phyloP scores from a whole-genome alignment of 2,329 filamentous ascomycete species.

The Penicillium sp. region DNA sequence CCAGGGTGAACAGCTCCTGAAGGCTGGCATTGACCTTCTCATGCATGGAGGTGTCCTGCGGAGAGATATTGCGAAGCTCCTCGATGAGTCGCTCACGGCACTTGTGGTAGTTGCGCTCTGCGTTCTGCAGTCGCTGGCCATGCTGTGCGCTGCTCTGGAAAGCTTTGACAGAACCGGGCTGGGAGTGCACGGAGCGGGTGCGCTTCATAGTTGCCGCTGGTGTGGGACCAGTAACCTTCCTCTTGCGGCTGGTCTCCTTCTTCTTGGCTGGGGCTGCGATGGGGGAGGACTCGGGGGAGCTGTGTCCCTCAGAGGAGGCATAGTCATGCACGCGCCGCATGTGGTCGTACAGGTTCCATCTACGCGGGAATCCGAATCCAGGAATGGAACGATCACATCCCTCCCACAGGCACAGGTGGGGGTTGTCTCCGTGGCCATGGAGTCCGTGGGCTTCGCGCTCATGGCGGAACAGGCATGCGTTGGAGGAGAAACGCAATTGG shows the following conservation, averaged over 20 bases:
- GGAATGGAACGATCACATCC: slow-evolving; percentile 77
- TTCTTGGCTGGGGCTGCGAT: slow-evolving; percentile 33
- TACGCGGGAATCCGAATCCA: slow-evolving; percentile 85
- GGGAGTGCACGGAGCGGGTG: slow-evolving; percentile 38
- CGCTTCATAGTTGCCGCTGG: slow-evolving; percentile 41
- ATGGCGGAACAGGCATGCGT: slow-evolving; percentile 87
- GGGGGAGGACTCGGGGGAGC: slow-evolving; percentile 40
- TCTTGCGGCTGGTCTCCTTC: slow-evolving; percentile 39
- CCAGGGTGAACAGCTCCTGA: slow-evolving; percentile 42
- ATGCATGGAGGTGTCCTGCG: slow-evolving; percentile 39
- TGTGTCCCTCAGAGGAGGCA: slow-evolving; percentile 41
- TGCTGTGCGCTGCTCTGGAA: slow-evolving; percentile 32
- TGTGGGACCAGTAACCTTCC: slow-evolving; percentile 35
- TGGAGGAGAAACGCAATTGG: slow-evolving; percentile 89
- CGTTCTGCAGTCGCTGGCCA: slow-evolving; percentile 39
- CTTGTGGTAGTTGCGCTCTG: slow-evolving; percentile 41
- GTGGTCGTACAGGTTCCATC: slow-evolving; percentile 95
- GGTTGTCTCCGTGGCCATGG: slow-evolving; percentile 90
- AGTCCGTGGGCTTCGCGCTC: slow-evolving; percentile 94
- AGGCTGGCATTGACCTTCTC: slow-evolving; percentile 44
- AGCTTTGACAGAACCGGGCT: slow-evolving; percentile 33
- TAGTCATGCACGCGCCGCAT: slow-evolving; percentile 87
- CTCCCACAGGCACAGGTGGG: slow-evolving; percentile 79
- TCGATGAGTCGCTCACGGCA: slow-evolving; percentile 39
- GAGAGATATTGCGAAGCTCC: slow-evolving; percentile 37